A percentile compares a stretch with the other conserved stretches of the same genome.
These are phyloP conservation scores for Saccharomyces hybrid DNA, from an alignment of 1,139 yeast genomes.

Conservation along the genomic window DNA sequence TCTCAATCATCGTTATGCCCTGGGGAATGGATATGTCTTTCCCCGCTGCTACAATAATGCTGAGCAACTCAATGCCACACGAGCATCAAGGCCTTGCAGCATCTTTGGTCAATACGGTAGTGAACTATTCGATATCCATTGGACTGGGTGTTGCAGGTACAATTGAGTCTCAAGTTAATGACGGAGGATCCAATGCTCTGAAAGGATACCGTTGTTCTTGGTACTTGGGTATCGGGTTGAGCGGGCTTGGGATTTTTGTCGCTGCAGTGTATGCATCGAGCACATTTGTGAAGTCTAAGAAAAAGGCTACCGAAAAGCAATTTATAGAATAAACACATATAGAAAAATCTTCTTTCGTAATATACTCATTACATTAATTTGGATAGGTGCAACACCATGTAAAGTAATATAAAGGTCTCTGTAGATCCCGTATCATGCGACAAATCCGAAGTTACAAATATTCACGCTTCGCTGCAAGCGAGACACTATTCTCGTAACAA, in stretches of 20 bases:
- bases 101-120: constrained; percentile 51
- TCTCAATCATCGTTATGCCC: constrained; percentile 41
- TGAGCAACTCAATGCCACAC: constrained; percentile 45
- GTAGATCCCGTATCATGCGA: neutral
- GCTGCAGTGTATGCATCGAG: neutral
- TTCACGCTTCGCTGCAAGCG: neutral
- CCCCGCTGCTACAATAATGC: constrained; percentile 52
- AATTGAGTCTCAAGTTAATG: constrained; percentile 38
- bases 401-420: neutral
- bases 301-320: neutral
- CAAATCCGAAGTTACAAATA: neutral
- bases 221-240: neutral
- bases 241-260: neutral
- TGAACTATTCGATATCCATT: constrained; percentile 55
- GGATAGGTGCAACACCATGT: neutral
- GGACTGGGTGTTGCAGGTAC: constrained; percentile 62
- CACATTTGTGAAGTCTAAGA: neutral
- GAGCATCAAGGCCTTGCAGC: constrained; percentile 61
- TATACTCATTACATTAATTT: neutral
- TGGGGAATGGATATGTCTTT: constrained; percentile 62
- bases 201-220: neutral
- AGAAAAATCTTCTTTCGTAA: neutral
- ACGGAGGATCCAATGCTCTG: neutral
- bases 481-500: no score
- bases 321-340: neutral